A percentile compares a stretch with the other conserved stretches of the same genome.
phyloP scores from a whole-genome alignment of 2,329 filamentous ascomycete species.

The Diaporthe citri region DNA sequence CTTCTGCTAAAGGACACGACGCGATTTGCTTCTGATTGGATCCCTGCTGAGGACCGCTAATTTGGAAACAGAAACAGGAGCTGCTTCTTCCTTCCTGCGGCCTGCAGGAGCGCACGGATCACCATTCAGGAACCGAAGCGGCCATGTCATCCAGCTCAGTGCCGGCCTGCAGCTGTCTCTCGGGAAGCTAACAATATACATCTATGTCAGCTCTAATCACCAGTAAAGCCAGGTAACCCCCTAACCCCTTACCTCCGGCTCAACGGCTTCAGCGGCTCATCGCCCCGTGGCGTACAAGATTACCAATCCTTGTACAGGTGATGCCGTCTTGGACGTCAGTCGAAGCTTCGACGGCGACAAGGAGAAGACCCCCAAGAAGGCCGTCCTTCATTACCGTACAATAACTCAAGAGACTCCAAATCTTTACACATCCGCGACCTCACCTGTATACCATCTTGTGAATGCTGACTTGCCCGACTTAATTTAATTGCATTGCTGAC shows the following conservation, averaged over 20 bases:
- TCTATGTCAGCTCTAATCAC: fast-evolving
- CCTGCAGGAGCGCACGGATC: slow-evolving; percentile 29
- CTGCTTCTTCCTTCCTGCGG: not conserved
- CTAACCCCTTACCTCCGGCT: not conserved
- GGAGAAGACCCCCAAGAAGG: not conserved
- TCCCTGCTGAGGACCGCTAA: slow-evolving; percentile 40
- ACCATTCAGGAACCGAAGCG: slow-evolving; percentile 22
- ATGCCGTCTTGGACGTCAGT: slow-evolving; percentile 32
- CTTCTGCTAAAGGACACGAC: slow-evolving; percentile 55
- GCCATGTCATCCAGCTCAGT: not conserved
- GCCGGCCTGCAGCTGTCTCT: not conserved
- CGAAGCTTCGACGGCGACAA: slow-evolving; percentile 35
- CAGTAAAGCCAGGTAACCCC: not conserved
- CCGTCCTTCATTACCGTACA: not conserved
- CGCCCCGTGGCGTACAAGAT: slow-evolving; percentile 20
- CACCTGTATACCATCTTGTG: not conserved
- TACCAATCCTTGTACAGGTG: slow-evolving; percentile 29
- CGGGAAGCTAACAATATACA: not conserved
- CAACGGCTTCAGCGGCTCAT: slow-evolving; percentile 21
- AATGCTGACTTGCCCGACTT: not conserved
- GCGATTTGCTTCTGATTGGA: slow-evolving; percentile 57
- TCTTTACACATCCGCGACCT: not conserved
- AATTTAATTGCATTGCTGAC: not conserved
- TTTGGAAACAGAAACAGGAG: slow-evolving; percentile 6
- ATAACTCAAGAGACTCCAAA: slow-evolving; percentile 1